Evolutionary conservation across 2,329 filamentous ascomycete genomes (phyloP).

Genomic region (Cladophialophora bantiana): DNA sequence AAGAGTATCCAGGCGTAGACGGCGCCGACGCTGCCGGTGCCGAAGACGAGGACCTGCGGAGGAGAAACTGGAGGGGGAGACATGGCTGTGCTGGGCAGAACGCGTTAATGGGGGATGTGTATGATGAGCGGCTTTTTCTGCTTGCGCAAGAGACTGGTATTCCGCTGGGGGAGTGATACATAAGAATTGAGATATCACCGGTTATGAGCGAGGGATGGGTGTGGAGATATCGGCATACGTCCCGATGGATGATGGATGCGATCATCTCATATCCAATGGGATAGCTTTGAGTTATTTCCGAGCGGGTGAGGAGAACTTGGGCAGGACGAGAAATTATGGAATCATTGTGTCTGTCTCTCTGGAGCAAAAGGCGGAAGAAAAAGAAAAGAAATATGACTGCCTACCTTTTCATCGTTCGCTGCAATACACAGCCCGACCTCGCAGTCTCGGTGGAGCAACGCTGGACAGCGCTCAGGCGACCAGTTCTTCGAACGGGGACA

Average conservation of each 20-base stretch:
- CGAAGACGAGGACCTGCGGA: constrained; percentile 45
- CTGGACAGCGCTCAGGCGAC: background rate
- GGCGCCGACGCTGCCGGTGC: constrained; percentile 45
- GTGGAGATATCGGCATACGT: constrained; percentile 9
- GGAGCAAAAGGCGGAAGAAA: background rate
- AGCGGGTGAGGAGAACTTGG: background rate
- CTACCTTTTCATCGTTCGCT: background rate
- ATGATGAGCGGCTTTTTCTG: background rate
- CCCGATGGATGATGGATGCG: background rate
- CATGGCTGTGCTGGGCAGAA: constrained; percentile 22
- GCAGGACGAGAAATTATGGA: background rate
- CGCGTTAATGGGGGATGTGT: constrained; percentile 1
- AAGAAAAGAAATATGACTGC: background rate
- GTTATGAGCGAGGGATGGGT: background rate
- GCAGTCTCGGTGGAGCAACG: background rate
- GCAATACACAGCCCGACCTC: background rate
- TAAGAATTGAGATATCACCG: constrained; percentile 2
- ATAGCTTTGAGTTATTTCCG: background rate
- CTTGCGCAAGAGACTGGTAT: background rate
- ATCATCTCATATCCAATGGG: background rate
- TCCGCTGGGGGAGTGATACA: background rate
- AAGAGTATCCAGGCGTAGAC: constrained; percentile 44
- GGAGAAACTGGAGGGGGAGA: background rate
- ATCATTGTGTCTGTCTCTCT: background rate
- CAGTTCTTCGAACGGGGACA: background rate